phyloP scores from a whole-genome alignment of 805 yeast genomes.

The baker's yeast (Saccharomyces cerevisiae) region DNA sequence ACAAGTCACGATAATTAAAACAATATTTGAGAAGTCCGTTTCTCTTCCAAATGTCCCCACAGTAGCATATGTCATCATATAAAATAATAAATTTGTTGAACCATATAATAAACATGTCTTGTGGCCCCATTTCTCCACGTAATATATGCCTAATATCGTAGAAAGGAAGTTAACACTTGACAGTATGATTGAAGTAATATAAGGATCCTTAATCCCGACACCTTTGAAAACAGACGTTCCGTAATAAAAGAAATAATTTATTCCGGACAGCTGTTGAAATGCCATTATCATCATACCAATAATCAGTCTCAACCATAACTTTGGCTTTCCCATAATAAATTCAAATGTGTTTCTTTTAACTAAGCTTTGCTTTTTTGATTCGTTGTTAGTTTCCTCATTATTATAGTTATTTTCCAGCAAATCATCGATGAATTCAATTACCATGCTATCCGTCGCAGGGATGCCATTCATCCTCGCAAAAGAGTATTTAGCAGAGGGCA shows the following conservation, averaged over 20 bases:
- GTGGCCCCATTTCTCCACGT: slow-evolving; percentile 50
- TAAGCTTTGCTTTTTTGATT: background rate
- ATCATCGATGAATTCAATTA: slow-evolving; percentile 39
- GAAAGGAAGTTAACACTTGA: slow-evolving; percentile 50
- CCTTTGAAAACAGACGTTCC: slow-evolving; percentile 55
- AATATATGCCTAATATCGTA: slow-evolving; percentile 44
- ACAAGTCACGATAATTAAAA: slow-evolving; percentile 59
- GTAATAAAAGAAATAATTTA: slow-evolving; percentile 59
- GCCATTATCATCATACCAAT: slow-evolving; percentile 55
- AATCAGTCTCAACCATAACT: slow-evolving; percentile 39
- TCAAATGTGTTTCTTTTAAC: slow-evolving; percentile 27
- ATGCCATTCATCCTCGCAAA: slow-evolving; percentile 47
- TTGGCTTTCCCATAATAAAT: slow-evolving; percentile 55
- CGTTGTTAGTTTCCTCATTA: slow-evolving; percentile 26
- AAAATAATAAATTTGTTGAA: slow-evolving; percentile 43
- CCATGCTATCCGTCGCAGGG: slow-evolving; percentile 38
- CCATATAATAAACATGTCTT: slow-evolving; percentile 43
- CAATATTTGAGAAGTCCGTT: slow-evolving; percentile 41
- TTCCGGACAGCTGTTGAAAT: slow-evolving; percentile 55
- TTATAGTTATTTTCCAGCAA: slow-evolving; percentile 38
- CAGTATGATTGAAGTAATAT: slow-evolving; percentile 49
- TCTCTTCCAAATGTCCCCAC: slow-evolving; percentile 47
- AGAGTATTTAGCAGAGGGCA: slow-evolving; percentile 47
- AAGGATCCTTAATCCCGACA: slow-evolving; percentile 50
- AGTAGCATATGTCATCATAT: slow-evolving; percentile 53